phyloP scores from a whole-genome alignment of 352 stramenopile species.

The Phytophthora pluvialis region DNA sequence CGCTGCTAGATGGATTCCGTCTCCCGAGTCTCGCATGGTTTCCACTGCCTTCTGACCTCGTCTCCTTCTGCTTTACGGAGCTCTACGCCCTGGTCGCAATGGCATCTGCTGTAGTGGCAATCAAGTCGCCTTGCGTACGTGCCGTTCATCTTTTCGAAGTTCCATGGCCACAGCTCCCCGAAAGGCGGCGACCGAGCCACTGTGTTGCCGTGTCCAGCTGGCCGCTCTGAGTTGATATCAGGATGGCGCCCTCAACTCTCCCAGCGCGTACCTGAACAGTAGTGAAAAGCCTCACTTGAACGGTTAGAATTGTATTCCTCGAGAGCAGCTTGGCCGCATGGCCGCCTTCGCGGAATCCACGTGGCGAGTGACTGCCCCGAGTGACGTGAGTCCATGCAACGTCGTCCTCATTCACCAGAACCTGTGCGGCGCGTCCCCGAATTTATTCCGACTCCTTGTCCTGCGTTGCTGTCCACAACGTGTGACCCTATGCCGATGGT shows the following conservation, averaged over 20 bases:
- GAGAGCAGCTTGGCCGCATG: slow-evolving; percentile 13
- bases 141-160: neutral
- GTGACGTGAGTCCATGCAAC: slow-evolving; percentile 20
- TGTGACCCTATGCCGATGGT: neutral
- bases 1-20: neutral
- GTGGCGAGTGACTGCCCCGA: slow-evolving; percentile 11
- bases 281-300: neutral
- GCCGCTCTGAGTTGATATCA: slow-evolving; percentile 26
- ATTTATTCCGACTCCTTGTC: slow-evolving; percentile 27
- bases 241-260: neutral
- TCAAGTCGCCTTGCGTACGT: neutral
- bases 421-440: slow-evolving; percentile 12
- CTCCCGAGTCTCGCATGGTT: too few relatives aligned
- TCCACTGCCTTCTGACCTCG: neutral
- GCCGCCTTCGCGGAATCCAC: slow-evolving; percentile 31
- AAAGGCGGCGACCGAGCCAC: slow-evolving; percentile 1
- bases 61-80: neutral
- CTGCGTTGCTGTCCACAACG: neutral
- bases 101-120: slow-evolving; percentile 7
- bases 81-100: too few relatives aligned
- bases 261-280: slow-evolving; percentile 3
- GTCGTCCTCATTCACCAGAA: slow-evolving; percentile 29
- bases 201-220: slow-evolving; percentile 7
- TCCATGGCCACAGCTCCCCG: neutral
- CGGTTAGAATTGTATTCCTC: slow-evolving; percentile 9